Conservation (phyloP, 306 rosid species). For the Trifolium subterraneum region DNA sequence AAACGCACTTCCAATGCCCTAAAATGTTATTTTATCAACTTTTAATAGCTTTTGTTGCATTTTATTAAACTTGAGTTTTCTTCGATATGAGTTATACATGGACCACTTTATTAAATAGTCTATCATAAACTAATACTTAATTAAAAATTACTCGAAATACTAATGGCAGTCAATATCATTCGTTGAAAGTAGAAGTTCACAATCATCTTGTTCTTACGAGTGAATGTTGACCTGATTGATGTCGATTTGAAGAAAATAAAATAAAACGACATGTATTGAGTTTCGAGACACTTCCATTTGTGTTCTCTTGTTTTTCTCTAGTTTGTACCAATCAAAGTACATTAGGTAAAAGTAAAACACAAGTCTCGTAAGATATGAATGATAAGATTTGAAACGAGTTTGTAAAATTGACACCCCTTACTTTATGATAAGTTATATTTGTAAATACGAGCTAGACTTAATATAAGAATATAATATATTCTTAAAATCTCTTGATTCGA, state of each 20-base stretch:
- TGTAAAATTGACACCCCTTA: no score
- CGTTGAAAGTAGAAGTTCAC: neutral
- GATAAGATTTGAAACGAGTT: no score
- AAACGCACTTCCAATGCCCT: conserved; percentile 16
- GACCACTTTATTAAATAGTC: neutral
- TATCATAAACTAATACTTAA: neutral
- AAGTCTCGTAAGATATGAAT: no score
- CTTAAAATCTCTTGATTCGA: no score
- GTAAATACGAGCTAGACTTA: no score
- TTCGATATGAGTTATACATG: neutral
- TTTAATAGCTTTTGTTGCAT: neutral
- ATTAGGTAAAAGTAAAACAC: no score
- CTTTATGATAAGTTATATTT: no score
- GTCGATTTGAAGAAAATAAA: neutral
- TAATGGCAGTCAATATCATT: neutral
- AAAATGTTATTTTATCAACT: neutral
- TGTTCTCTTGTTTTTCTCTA: neutral
- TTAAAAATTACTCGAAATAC: neutral
- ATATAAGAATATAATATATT: no score
- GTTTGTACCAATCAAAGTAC: no score
- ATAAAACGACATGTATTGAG: neutral
- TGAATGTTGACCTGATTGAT: neutral
- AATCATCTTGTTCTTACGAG: neutral
- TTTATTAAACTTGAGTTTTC: neutral
- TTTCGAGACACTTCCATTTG: neutral